Percentiles rank a stretch among this genome's conserved stretches.
Evolutionary conservation across 768 basidiomycete genomes (phyloP).

Genomic region (Butyriboletus loyo): DNA sequence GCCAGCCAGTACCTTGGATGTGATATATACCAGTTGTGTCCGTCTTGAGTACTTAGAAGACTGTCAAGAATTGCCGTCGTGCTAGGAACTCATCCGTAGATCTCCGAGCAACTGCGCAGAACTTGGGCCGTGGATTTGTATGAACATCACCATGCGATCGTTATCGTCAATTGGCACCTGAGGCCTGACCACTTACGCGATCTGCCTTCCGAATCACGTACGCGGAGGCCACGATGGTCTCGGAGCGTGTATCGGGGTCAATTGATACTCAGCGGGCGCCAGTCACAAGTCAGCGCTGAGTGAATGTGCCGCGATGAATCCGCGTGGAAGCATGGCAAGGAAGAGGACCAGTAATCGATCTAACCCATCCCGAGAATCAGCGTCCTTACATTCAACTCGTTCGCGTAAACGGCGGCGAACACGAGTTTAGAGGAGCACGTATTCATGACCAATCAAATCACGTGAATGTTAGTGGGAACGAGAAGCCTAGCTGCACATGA

Average conservation of each 20-base stretch:
- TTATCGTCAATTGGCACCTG: not conserved
- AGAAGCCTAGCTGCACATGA: not conserved
- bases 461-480: not conserved
- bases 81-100: not conserved
- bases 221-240: not conserved
- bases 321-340: not conserved
- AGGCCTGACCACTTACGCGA: not conserved
- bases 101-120: not conserved
- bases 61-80: not conserved
- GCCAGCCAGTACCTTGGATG: not conserved
- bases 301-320: not conserved
- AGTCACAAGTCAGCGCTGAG: not conserved
- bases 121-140: not conserved
- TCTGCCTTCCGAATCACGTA: too few relatives aligned
- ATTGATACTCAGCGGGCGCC: not conserved
- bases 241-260: not conserved
- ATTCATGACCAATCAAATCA: not conserved
- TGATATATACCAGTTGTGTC: not conserved
- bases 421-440: too few relatives aligned
- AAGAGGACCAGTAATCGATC: not conserved
- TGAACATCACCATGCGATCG: not conserved
- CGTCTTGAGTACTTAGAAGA: not conserved
- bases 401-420: too few relatives aligned
- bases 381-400: too few relatives aligned
- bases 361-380: not conserved